Base-by-base conservation (phyloP, 2,329 filamentous ascomycete genomes). In the Fusarium sp. region DNA sequence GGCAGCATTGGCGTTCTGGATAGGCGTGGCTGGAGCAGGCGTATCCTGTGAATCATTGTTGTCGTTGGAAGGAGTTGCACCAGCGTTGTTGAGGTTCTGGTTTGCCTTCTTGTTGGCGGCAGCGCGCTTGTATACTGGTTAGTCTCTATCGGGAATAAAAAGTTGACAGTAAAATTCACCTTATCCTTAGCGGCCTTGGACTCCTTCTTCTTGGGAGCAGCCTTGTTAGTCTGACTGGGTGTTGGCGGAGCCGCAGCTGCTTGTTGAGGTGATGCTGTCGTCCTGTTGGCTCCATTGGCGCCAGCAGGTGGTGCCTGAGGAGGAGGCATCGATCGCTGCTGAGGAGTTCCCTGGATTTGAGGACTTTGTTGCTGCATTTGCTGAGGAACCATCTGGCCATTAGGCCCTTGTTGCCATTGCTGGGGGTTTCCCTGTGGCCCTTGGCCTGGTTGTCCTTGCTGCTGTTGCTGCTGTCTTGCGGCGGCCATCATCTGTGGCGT, bases 191-290 rank as follows among this genome's bases (percentile, higher is more conserved):
- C 82, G 63, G 82, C 85, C 78, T 90, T 90, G 7, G 80, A 82
- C 32, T 89, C 88, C 82, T 93, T 92, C 85, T 95, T 95, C 78
- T 93, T 94, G 2, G 91, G 90, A 33, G 87, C 89, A 6, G 90
- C 79, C 82, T 95, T 95, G 75, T 89, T 90, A 3, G 83, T 78
- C 75, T 93, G 91, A 51, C 88, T 89, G 2, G 92, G 92, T 6
- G 92, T 96, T 2, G 92, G 92, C 1, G 92, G 92, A 35, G 90
- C 90, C 8, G 88, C 85, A 61, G 85, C 87, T 65, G 85, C 85
- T 70, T 87, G 85, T 71, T 90, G 88, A 23, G 88, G 89, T 19
- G 88, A 89, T 14, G 86, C 86, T 15, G 87, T 85, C 41, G 82
- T 84, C 55, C 85, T 85, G 71, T 87, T 86, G 55, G 83, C 82